Conservation (phyloP, 306 rosid genomes). For the Castanopsis chinensis region DNA sequence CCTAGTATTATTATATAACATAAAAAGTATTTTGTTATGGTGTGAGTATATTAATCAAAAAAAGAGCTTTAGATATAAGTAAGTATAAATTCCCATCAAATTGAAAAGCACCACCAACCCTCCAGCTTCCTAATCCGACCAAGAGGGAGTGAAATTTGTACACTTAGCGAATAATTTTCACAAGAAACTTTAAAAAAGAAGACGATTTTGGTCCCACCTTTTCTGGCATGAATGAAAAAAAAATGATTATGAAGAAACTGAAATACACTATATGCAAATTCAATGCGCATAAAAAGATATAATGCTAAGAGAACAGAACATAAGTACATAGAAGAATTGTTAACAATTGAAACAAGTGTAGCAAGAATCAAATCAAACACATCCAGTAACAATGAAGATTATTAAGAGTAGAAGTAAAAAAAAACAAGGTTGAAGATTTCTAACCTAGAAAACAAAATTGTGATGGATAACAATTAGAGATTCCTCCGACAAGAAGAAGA, state of each 20-base stretch:
- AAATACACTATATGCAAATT: background rate
- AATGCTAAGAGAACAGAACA: background rate
- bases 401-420: background rate
- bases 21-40: background rate
- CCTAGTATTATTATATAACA: too few species aligned
- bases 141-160: background rate
- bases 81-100: background rate
- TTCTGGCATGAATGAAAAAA: background rate
- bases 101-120: background rate
- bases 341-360: background rate
- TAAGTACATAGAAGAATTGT: background rate
- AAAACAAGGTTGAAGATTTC: background rate
- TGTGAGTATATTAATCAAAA: background rate
- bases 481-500: background rate
- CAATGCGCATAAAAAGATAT: background rate
- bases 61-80: background rate
- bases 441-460: conserved; percentile 2
- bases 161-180: background rate
- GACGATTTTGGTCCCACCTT: background rate
- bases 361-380: background rate
- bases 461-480: background rate
- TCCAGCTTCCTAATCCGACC: background rate
- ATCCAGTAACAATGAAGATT: background rate
- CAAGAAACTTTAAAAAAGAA: background rate
- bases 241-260: background rate